Evolutionary conservation across 2,329 filamentous ascomycete species (phyloP).

Genomic region (Cordyceps militaris): DNA sequence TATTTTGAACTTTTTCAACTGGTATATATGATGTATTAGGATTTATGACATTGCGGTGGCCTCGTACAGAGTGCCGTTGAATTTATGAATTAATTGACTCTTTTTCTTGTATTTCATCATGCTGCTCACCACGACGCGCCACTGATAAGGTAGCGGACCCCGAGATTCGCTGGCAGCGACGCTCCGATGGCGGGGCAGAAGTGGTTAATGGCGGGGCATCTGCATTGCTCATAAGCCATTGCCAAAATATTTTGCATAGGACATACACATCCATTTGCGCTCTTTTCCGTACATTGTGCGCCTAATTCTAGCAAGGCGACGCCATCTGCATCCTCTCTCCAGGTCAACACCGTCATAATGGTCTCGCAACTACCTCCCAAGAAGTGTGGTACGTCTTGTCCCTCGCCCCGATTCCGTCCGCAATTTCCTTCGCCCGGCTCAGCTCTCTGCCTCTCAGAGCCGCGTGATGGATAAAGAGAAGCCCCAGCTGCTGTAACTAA

Average conservation of each 20-base stretch:
- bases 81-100: background rate
- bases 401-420: slow-evolving; percentile 9
- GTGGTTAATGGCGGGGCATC: slow-evolving; percentile 7
- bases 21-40: background rate
- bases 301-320: background rate
- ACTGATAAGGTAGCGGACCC: background rate
- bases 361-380: slow-evolving; percentile 45
- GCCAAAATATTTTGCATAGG: background rate
- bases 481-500: too few relatives aligned
- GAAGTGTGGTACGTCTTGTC: slow-evolving; percentile 46
- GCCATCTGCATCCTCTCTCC: background rate
- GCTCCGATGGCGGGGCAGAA: slow-evolving; percentile 11
- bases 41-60: background rate
- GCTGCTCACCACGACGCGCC: background rate
- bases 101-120: background rate
- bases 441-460: too few relatives aligned
- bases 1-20: background rate
- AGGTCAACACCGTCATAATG: slow-evolving; percentile 17
- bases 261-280: background rate
- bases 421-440: slow-evolving; percentile 1
- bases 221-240: background rate
- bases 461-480: too few relatives aligned
- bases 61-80: background rate
- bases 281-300: background rate
- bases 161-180: background rate